Base-by-base conservation (phyloP, 805 yeast genomes). In the Yamadazyma laniorum region DNA sequence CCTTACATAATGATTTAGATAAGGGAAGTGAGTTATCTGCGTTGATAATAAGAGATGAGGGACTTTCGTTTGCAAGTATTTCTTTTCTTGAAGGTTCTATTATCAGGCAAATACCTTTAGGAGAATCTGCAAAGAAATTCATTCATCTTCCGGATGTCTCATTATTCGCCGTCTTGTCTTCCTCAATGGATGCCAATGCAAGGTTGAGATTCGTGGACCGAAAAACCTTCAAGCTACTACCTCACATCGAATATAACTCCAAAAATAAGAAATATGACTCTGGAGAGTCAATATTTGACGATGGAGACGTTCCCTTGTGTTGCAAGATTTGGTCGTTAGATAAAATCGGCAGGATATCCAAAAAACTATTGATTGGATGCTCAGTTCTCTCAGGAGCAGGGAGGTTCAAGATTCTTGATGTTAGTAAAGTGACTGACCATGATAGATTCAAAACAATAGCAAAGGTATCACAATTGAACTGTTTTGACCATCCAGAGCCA, bases 151-250 rank as follows among this genome's bases (percentile, higher is more conserved):
- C 61, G 1, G 51, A 56, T 30, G 37, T 56, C 5, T 48, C 58
- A 3, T 32, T 53, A 1, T 67, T 68, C 37, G 57, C 57, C 5
- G 22, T 65, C 1, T 38, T 67, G 34, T 62, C 67, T 39, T 49
- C 52, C 13, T 53, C 68, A 13, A 61, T 56, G 35, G 52, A 52
- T 17, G 46, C 52, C 2, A 40, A 39, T 21, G 40, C 48, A 3
- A 49, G 69, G 29, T 35, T 68, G 25, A 56, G 53, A 34, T 64
- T 63, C 35, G 56, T 59, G 9, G 73, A 67, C 36, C 44, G 66
- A 32, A 66, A 59, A 39, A 28, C 51, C 0, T 49, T 55, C 31
- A 54, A 46, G 27, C 22, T 53, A 16, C 39, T 63, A 12, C 47
- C 53, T 3, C 57, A 56, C 14, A 29, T 43, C 4, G 68, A 63